Evolutionary conservation across 1,284 basidiomycete genomes (phyloP).

Genomic region (Ustilago hordei): DNA sequence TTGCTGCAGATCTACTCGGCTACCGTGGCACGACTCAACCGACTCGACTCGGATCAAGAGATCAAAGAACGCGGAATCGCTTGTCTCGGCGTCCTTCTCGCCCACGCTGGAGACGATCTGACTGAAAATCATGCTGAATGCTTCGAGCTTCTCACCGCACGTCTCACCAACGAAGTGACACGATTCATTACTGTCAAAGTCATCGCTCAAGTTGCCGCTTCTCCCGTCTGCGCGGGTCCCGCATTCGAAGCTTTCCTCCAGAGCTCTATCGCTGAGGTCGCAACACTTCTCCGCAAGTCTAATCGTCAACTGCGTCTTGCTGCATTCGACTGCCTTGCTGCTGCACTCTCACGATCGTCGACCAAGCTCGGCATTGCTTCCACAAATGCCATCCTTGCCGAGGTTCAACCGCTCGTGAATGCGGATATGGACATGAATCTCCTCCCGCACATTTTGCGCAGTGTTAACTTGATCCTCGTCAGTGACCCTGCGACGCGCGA

Average conservation of each 20-base stretch:
- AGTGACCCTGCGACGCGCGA: conserved; percentile 31
- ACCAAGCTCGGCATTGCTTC: conserved; percentile 34
- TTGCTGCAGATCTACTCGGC: conserved; percentile 76
- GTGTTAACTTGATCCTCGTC: conserved; percentile 48
- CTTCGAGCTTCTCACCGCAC: conserved; percentile 79
- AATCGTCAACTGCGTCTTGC: conserved; percentile 83
- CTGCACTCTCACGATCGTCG: conserved; percentile 77
- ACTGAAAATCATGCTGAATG: conserved; percentile 68
- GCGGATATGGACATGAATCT: conserved; percentile 59
- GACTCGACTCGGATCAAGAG: conserved; percentile 88
- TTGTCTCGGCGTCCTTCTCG: conserved; percentile 85
- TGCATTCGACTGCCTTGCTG: conserved; percentile 82
- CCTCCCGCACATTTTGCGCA: conserved; percentile 50
- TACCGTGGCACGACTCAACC: conserved; percentile 78
- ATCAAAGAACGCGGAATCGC: conserved; percentile 86
- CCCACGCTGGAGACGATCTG: conserved; percentile 81
- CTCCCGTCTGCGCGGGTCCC: conserved; percentile 69
- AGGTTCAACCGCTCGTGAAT: conserved; percentile 56
- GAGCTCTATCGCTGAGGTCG: conserved; percentile 79
- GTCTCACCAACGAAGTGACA: conserved; percentile 76
- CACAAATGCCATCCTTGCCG: conserved; percentile 48
- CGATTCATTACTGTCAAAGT: conserved; percentile 72
- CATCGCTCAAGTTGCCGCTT: conserved; percentile 71
- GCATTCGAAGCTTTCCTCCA: conserved; percentile 81
- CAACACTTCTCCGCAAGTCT: conserved; percentile 82